Conservation (phyloP, 208 protist genomes). For the Crithidia fasciculata region DNA sequence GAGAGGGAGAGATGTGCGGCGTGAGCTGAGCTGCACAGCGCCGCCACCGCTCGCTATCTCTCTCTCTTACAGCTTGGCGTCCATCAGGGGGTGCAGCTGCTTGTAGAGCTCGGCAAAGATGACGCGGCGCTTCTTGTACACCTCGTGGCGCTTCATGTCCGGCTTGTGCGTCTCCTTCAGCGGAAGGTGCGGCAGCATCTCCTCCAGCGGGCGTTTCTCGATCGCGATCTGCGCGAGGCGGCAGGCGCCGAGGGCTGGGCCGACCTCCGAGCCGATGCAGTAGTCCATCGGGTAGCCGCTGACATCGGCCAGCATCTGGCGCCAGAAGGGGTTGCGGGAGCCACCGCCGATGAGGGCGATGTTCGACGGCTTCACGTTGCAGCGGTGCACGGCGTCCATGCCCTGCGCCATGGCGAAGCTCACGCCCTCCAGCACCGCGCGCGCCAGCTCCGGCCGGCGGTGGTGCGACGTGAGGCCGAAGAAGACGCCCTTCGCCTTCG, state of each 20-base stretch:
- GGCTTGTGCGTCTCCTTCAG: conserved; percentile 69
- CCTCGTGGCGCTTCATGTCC: conserved; percentile 54
- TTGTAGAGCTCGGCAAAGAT: conserved; percentile 71
- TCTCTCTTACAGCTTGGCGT: conserved; percentile 48
- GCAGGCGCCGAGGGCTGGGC: conserved; percentile 65
- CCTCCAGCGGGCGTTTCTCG: conserved; percentile 55
- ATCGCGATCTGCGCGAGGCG: conserved; percentile 74
- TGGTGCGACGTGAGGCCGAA: conserved; percentile 77
- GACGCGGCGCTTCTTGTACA: conserved; percentile 56
- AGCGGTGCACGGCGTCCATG: conserved; percentile 81
- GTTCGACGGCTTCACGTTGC: conserved; percentile 56
- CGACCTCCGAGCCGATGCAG: conserved; percentile 73
- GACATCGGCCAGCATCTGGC: conserved; percentile 81
- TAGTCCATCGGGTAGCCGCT: conserved; percentile 63
- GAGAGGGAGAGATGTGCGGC: background rate
- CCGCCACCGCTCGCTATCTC: too few species aligned
- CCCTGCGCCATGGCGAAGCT: conserved; percentile 77
- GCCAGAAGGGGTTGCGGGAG: conserved; percentile 69
- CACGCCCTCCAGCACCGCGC: conserved; percentile 73
- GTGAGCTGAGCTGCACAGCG: too few species aligned
- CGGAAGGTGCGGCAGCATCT: conserved; percentile 53
- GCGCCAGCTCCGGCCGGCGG: conserved; percentile 58
- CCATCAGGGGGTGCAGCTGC: conserved; percentile 62
- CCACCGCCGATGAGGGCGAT: conserved; percentile 77
- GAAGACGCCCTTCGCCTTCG: conserved; percentile 78